Base-by-base conservation (phyloP, 2,329 filamentous ascomycete genomes). In the Beauveria bassiana region DNA sequence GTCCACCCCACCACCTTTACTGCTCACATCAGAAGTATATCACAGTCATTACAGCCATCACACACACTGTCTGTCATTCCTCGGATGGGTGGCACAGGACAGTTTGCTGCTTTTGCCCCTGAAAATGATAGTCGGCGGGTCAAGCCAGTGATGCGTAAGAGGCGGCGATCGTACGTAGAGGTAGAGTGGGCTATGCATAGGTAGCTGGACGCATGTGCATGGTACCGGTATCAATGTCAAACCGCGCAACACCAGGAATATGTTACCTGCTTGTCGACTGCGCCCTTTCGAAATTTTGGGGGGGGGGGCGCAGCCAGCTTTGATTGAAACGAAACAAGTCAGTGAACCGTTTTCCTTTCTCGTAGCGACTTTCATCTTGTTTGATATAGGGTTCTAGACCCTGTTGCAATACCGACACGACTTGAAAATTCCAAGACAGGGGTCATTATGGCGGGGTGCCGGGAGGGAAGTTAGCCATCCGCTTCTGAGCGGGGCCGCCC, bases 91-190 rank as follows among this genome's bases (percentile, higher is more conserved):
- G 14, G 34, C 34, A 26, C 40, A 26, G 52, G 28, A 31, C 28
- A 31, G 28, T 55, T 55, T 45, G 40, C 51, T 53, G 20, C 10
- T 46, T 46, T 24, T 38, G 10, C 20, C 28, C 56, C n/a, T 42
- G 18, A 42, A 26, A 59, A 5, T 50, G 31, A 50, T 43, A n/a
- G 38, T 31, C 56, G 43, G 55, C 43, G 43, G 43, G 45, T 47
- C 45, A 12, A n/a, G 20, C 26, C 22, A 24, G 47, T 51, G 57
- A 59, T 47, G 47, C 57, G 57, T 59, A 59, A 52, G 47, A 59
- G 47, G 34, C 46, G 38, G 47, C 57, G 56, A 59, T 59, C 28
- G 42, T 43, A n/a, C 18, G 42, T 8, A n/a, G 16, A 43, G 16
- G 34, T 4, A 20, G 26, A 38, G 24, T 34, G 42, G 52, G 24